Conservation (phyloP, 2,329 filamentous ascomycete species). For the Aureobasidium sp. region DNA sequence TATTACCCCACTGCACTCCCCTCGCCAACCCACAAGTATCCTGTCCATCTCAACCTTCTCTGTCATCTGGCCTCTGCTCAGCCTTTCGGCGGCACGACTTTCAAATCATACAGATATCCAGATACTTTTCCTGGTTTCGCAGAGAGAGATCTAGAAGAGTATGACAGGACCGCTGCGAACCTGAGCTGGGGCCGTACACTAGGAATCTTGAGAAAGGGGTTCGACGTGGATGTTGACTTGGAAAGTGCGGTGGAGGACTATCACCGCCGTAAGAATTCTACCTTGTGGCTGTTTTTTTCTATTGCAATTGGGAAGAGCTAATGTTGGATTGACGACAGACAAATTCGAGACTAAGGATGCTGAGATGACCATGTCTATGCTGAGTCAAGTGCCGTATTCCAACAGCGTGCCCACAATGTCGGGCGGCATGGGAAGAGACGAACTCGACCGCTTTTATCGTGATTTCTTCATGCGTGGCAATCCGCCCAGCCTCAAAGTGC, state of each 20-base stretch:
- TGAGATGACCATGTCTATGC: constrained; percentile 22
- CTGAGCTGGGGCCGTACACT: constrained; percentile 39
- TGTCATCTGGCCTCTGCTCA: constrained; percentile 35
- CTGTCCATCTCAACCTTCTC: constrained; percentile 16
- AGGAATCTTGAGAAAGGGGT: constrained; percentile 28
- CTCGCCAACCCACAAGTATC: constrained; percentile 33
- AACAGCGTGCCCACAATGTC: constrained; percentile 38
- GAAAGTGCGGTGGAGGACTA: constrained; percentile 33
- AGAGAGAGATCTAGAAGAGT: constrained; percentile 34
- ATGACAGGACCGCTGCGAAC: constrained; percentile 35
- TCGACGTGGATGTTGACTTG: constrained; percentile 26
- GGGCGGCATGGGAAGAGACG: constrained; percentile 37
- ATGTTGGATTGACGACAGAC: no score
- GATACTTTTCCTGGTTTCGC: constrained; percentile 36
- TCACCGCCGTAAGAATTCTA: constrained; percentile 20
- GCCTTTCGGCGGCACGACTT: constrained; percentile 29
- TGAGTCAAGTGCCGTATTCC: constrained; percentile 14
- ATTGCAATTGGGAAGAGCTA: no score
- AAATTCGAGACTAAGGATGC: constrained; percentile 24
- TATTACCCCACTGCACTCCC: constrained; percentile 39
- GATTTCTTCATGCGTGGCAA: constrained; percentile 50
- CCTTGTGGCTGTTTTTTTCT: no score
- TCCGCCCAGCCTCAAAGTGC: constrained; percentile 47
- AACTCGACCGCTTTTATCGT: constrained; percentile 46
- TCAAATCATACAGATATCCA: constrained; percentile 36